Percentiles rank a stretch among this genome's conserved stretches.
Evolutionary conservation across 805 yeast species (phyloP).

Genomic region (Yarrowia hollandica): DNA sequence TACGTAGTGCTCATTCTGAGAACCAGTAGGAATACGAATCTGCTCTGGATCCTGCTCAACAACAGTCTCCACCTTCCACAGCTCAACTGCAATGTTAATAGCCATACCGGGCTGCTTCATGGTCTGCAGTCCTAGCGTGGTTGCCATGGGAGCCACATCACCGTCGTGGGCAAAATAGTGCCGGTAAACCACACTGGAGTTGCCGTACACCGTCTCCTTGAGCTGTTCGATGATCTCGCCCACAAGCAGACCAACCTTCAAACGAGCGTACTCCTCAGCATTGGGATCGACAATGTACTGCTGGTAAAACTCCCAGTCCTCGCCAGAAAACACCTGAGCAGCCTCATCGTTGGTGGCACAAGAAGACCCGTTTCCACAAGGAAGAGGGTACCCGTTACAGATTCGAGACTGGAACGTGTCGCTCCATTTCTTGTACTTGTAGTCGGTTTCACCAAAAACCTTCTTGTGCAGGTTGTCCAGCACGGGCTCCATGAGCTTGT

Average conservation of each 20-base stretch:
- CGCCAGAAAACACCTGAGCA: conserved; percentile 46
- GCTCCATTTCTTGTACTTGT: conserved; percentile 43
- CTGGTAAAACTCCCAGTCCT: conserved; percentile 47
- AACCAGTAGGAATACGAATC: background rate
- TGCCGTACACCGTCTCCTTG: conserved; percentile 39
- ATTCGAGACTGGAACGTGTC: conserved; percentile 46
- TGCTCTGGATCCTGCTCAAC: conserved; percentile 1
- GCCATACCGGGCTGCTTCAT: conserved; percentile 41
- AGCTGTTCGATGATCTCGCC: conserved; percentile 43
- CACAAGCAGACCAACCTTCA: conserved; percentile 45
- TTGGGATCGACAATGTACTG: conserved; percentile 36
- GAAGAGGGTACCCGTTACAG: conserved; percentile 44
- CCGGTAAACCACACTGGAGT: conserved; percentile 39
- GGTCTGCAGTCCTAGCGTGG: conserved; percentile 41
- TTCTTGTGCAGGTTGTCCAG: conserved; percentile 1
- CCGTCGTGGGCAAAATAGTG: conserved; percentile 51
- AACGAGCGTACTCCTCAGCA: conserved; percentile 42
- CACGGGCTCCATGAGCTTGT: background rate
- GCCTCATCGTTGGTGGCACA: conserved; percentile 41
- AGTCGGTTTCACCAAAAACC: conserved; percentile 9
- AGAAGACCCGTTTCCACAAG: conserved; percentile 38
- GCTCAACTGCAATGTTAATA: background rate
- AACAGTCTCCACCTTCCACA: background rate
- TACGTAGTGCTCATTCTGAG: background rate
- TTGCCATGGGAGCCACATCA: conserved; percentile 42